These are phyloP conservation scores for Scedosporium boydii DNA, from an alignment of 2,329 filamentous ascomycete genomes.

Conservation along the genomic window DNA sequence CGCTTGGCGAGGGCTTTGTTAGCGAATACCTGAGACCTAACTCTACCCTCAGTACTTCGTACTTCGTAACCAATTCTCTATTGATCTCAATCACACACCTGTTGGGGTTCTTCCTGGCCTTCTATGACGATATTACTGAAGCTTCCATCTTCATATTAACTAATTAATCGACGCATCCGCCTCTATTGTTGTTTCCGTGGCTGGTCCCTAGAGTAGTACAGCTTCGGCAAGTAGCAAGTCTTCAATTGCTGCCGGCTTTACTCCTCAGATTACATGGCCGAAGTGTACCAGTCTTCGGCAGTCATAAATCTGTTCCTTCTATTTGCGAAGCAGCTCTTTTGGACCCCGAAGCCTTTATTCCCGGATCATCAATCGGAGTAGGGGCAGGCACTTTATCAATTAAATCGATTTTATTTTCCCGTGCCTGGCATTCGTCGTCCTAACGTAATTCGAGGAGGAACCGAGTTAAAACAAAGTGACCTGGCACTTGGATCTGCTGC, in stretches of 20 bases:
- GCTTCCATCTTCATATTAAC: not conserved
- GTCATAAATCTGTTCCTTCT: too few relatives aligned
- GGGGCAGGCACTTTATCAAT: not conserved
- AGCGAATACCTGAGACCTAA: not conserved
- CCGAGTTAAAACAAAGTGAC: not conserved
- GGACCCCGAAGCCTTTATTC: not conserved
- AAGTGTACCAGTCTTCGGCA: not conserved
- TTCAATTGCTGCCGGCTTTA: not conserved
- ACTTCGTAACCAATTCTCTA: too few relatives aligned
- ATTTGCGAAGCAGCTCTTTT: not conserved
- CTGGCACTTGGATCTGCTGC: constrained; percentile 2
- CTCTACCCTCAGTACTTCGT: too few relatives aligned
- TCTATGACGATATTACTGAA: not conserved
- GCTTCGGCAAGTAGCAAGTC: not conserved
- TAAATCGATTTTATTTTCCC: not conserved
- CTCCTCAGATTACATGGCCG: not conserved
- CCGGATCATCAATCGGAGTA: not conserved
- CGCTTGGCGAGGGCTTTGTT: not conserved
- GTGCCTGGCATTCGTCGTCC: not conserved
- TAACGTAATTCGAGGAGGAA: not conserved
- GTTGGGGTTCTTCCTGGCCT: not conserved
- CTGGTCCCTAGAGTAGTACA: not conserved
- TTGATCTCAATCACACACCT: not conserved
- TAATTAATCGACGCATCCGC: not conserved
- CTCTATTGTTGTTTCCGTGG: not conserved